A percentile compares a stretch with the other conserved stretches of the same genome.
phyloP scores from a whole-genome alignment of 805 yeast genomes.

The Candida piceae region DNA sequence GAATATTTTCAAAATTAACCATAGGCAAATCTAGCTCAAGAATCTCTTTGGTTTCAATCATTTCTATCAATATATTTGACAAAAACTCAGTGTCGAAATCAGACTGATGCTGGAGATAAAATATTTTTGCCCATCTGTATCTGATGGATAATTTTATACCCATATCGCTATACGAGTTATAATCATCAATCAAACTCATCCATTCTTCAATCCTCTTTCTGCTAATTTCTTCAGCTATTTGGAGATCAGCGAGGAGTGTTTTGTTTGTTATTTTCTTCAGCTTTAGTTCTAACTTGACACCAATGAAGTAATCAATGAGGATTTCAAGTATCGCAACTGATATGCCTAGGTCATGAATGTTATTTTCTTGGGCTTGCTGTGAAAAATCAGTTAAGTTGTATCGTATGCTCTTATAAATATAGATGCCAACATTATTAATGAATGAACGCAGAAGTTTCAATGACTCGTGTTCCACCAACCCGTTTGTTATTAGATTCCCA shows the following conservation, averaged over 20 bases:
- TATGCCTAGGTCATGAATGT: conserved; percentile 9
- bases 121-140: conserved; percentile 44
- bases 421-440: conserved; percentile 26
- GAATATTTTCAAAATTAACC: conserved; percentile 57
- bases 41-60: conserved; percentile 21
- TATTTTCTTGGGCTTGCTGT: not conserved
- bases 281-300: conserved; percentile 22
- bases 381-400: conserved; percentile 2
- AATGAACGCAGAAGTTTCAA: conserved; percentile 17
- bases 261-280: conserved; percentile 17
- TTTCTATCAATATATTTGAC: conserved; percentile 25
- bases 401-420: conserved; percentile 14
- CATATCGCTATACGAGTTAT: no score
- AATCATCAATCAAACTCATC: conserved; percentile 34
- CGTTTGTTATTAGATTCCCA: conserved; percentile 23
- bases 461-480: conserved; percentile 14
- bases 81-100: conserved; percentile 29
- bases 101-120: conserved; percentile 35
- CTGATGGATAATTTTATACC: conserved; percentile 24
- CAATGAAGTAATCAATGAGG: conserved; percentile 38
- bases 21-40: conserved; percentile 33
- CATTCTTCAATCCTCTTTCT: conserved; percentile 45
- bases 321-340: conserved; percentile 40
- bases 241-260: conserved; percentile 24
- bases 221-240: conserved; percentile 35